These are phyloP conservation scores for Apiosordaria backusii DNA, from an alignment of 495 filamentous ascomycete genomes.

Conservation along the genomic window DNA sequence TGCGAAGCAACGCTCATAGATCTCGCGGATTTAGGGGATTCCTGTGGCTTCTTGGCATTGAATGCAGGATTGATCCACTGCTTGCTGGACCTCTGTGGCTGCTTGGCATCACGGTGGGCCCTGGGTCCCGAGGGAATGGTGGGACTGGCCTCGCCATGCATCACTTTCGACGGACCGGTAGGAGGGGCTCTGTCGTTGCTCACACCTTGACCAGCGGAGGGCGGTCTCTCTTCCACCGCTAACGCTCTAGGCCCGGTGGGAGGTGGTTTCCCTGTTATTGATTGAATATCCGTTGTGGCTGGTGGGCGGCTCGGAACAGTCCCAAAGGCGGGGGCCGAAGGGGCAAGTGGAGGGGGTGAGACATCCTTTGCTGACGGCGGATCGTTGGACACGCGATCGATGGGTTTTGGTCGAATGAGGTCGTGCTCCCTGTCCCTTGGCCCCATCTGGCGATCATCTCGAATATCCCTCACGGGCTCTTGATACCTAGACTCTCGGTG, in stretches of 20 bases:
- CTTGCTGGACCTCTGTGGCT: slow-evolving; percentile 48
- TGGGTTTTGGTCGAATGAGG: slow-evolving; percentile 37
- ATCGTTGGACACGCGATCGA: slow-evolving; percentile 45
- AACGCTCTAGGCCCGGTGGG: slow-evolving; percentile 52
- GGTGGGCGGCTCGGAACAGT: slow-evolving; percentile 50
- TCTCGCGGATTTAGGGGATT: slow-evolving; percentile 43
- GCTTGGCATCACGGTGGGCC: slow-evolving; percentile 36
- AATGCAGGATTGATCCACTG: slow-evolving; percentile 58
- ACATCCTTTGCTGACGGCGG: slow-evolving; percentile 43
- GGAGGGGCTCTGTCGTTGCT: slow-evolving; percentile 38
- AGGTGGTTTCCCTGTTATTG: slow-evolving; percentile 43
- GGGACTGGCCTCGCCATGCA: slow-evolving; percentile 50
- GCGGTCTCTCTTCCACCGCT: slow-evolving; percentile 42
- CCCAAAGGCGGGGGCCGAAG: slow-evolving; percentile 79
- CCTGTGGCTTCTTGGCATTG: slow-evolving; percentile 40
- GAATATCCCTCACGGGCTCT: slow-evolving; percentile 50
- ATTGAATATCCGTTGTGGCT: slow-evolving; percentile 36
- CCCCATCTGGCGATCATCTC: slow-evolving; percentile 51
- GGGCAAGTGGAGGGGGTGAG: slow-evolving; percentile 73
- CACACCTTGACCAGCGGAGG: slow-evolving; percentile 31
- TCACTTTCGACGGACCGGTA: slow-evolving; percentile 46
- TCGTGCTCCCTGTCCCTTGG: slow-evolving; percentile 35
- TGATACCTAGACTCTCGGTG: slow-evolving; percentile 38
- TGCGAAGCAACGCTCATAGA: slow-evolving; percentile 43
- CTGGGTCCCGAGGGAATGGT: slow-evolving; percentile 59